Evolutionary conservation across 1,284 basidiomycete genomes (phyloP).

Genomic region (Quambalaria eucalypti): DNA sequence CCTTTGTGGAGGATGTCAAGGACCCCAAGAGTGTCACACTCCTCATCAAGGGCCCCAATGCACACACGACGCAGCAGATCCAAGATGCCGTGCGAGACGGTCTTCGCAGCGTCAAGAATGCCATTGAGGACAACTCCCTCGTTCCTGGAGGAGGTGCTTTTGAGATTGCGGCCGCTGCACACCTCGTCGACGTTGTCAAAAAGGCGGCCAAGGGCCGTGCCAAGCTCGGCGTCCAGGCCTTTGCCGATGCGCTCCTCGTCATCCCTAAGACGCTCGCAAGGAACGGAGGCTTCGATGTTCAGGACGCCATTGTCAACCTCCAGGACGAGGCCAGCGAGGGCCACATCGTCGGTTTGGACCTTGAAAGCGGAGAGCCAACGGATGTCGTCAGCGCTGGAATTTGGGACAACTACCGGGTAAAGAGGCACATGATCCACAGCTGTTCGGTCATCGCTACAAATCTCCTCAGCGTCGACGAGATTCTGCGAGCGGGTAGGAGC

Average conservation of each 20-base stretch:
- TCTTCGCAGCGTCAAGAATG: slow-evolving; percentile 91
- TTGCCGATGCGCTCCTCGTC: slow-evolving; percentile 83
- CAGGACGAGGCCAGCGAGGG: slow-evolving; percentile 72
- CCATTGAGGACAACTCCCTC: slow-evolving; percentile 77
- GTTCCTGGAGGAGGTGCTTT: slow-evolving; percentile 95
- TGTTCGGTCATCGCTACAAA: slow-evolving; percentile 97
- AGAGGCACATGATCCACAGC: slow-evolving; percentile 95
- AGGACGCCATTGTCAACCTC: slow-evolving; percentile 82
- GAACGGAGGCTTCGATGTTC: slow-evolving; percentile 96
- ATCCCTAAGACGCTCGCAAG: slow-evolving; percentile 95
- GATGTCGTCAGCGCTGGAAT: slow-evolving; percentile 91
- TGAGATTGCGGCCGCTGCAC: slow-evolving; percentile 81
- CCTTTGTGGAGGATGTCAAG: slow-evolving; percentile 93
- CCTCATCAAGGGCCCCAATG: slow-evolving; percentile 78
- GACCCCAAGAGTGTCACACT: slow-evolving; percentile 94
- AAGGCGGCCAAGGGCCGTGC: slow-evolving; percentile 83
- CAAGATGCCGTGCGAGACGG: slow-evolving; percentile 96
- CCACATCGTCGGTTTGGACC: slow-evolving; percentile 70
- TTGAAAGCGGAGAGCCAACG: slow-evolving; percentile 88
- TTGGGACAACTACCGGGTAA: slow-evolving; percentile 99
- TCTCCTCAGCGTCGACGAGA: slow-evolving; percentile 88
- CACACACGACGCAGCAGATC: slow-evolving; percentile 90
- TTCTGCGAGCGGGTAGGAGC: slow-evolving; percentile 68
- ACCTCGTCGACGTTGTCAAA: slow-evolving; percentile 67
- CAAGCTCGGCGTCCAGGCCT: slow-evolving; percentile 96